Percentiles rank a stretch among this genome's conserved stretches.
These are phyloP conservation scores for Hyaloperonospora brassicae DNA, from an alignment of 352 stramenopile species.

Conservation along the genomic window DNA sequence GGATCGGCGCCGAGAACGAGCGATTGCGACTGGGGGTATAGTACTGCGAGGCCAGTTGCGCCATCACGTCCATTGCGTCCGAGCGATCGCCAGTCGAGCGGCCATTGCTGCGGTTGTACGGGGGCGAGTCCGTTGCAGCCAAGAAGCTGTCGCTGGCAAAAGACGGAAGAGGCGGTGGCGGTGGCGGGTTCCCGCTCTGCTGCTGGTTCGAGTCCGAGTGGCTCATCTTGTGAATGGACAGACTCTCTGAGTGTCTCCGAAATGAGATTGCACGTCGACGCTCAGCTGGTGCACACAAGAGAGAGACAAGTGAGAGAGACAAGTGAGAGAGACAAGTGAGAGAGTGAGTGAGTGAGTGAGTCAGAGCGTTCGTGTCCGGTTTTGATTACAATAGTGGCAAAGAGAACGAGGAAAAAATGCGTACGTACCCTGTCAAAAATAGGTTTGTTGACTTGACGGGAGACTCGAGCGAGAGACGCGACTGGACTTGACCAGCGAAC, in stretches of 20 bases:
- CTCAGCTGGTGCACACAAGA: no score
- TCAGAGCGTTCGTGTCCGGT: no score
- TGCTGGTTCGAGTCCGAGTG: constrained; percentile 7
- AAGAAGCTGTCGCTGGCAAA: constrained; percentile 28
- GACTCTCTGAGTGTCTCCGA: neutral
- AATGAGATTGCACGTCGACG: no score
- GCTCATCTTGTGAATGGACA: constrained; percentile 9
- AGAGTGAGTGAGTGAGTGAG: no score
- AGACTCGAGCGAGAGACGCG: neutral
- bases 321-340: no score
- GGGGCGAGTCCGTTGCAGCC: constrained; percentile 17
- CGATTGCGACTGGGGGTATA: constrained; percentile 63
- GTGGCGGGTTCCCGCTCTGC: constrained; percentile 2
- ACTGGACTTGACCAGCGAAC: neutral
- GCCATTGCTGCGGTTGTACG: constrained; percentile 21
- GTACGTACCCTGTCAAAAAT: no score
- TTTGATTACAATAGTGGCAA: no score
- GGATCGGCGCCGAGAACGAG: constrained; percentile 62
- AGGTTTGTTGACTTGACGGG: no score
- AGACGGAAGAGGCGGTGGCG: constrained; percentile 19
- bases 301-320: no score
- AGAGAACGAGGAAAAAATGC: no score
- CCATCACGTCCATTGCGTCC: constrained; percentile 72
- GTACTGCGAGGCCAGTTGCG: constrained; percentile 75
- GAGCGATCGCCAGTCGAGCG: constrained; percentile 9